Conservation (phyloP, 2,329 filamentous ascomycete species). For the Colletotrichum karsti region DNA sequence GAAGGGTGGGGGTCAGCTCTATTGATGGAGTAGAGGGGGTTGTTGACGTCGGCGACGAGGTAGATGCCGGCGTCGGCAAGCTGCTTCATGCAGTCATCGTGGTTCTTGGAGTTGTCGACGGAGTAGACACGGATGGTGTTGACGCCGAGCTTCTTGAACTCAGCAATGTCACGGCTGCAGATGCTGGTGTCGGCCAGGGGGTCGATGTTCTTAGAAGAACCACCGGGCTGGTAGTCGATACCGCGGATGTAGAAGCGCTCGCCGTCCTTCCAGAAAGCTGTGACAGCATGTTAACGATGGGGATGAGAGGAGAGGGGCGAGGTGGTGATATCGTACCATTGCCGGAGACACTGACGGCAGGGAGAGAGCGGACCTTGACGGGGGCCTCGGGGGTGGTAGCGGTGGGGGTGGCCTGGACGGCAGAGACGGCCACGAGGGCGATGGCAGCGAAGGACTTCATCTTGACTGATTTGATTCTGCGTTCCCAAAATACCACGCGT, state of each 20-base stretch:
- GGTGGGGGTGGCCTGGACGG: conserved; percentile 59
- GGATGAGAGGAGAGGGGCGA: neutral
- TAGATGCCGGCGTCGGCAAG: conserved; percentile 90
- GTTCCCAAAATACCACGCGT: conserved; percentile 19
- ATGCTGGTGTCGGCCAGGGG: conserved; percentile 75
- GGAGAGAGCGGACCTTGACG: conserved; percentile 58
- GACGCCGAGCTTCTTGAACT: conserved; percentile 87
- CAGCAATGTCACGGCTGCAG: conserved; percentile 81
- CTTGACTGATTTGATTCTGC: conserved; percentile 34
- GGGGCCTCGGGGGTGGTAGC: conserved; percentile 55
- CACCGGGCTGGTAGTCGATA: conserved; percentile 71
- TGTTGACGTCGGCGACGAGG: conserved; percentile 91
- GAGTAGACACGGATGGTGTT: conserved; percentile 95
- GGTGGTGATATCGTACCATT: conserved; percentile 53
- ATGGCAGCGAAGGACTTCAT: conserved; percentile 61
- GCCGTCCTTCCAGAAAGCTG: conserved; percentile 65
- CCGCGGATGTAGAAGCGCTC: conserved; percentile 68
- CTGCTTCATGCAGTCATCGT: conserved; percentile 85
- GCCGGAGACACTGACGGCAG: conserved; percentile 61
- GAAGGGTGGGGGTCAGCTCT: conserved; percentile 75
- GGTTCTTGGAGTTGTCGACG: conserved; percentile 81
- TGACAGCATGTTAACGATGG: conserved; percentile 31
- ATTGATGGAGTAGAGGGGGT: conserved; percentile 87
- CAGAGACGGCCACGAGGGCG: conserved; percentile 54
- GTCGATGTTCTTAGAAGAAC: conserved; percentile 66